Evolutionary conservation across 305 asterid species (phyloP), one percentile per base, ranked within the genome.

Genomic region (Rubia peregrina): DNA sequence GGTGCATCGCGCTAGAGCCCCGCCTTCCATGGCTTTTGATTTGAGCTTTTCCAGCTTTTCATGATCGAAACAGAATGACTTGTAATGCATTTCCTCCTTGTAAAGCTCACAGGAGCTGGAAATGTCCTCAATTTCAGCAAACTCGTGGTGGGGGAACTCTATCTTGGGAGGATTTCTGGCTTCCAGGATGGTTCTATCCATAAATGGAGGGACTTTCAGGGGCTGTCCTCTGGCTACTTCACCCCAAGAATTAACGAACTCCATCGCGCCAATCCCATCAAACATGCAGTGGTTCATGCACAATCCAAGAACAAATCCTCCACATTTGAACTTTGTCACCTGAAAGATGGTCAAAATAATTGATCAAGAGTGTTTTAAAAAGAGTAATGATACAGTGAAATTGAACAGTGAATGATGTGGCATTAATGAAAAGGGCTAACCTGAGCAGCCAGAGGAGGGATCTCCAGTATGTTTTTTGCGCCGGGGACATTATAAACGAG

Each of bases 301-400:
- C 63, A 93, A 24, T 6, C 97, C 96, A 0, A 93, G 82, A 26
- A 85, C 96, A 72, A 89, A 90, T 16, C 98, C 98, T 26, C 97
- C 96, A 79, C 97, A 89, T 74, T 87, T 86, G 90, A 92, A 92
- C 76, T 86, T 85, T 7, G 98, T 92, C 71, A 87, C 96, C 97
- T 90, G 78, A 36, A 61, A 59, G 14, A 19, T 5, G 61, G 10
- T 14, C 17, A 51, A 55, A 57, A 44, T 14, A 0, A 38, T 1
- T 9, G 10, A 16, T 61, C 66, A 61, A 61, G 17, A 48, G 55
- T 13, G 46, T 46, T 46, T 46, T 46, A 3, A 33, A 33, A 33
- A 33, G 38, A 33, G 38, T 33, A 33, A 33, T 33, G 38, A 33
- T 33, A 33, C 38, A 33, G 38, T 33, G 38, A 33, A 33, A 33